Conservation (phyloP, 495 filamentous ascomycete genomes). For the Penicillium angulare region DNA sequence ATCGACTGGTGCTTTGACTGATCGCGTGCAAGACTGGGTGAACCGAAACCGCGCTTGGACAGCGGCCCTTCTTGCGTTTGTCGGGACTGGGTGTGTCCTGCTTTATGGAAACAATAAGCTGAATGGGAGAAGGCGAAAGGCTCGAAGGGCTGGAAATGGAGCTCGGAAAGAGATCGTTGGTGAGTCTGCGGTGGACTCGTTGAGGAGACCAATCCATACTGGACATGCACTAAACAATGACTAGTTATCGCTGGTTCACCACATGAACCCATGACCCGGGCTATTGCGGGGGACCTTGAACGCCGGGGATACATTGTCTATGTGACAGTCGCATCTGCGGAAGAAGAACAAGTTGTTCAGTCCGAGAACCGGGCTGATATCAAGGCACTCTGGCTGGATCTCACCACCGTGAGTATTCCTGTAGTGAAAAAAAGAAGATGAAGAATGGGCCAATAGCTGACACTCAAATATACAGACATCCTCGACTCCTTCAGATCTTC, state of each 20-base stretch:
- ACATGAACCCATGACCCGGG: constrained; percentile 73
- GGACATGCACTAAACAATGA: constrained; percentile 41
- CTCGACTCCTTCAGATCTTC: constrained; percentile 54
- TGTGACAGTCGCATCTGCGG: constrained; percentile 71
- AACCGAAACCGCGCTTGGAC: constrained; percentile 65
- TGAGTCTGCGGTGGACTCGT: constrained; percentile 11
- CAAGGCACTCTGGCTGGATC: constrained; percentile 75
- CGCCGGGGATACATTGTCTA: constrained; percentile 92
- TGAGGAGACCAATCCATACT: constrained; percentile 10
- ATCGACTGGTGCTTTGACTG: constrained; percentile 34
- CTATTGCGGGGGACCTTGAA: constrained; percentile 81
- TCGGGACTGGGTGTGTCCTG: constrained; percentile 66
- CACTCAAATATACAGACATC: constrained; percentile 14
- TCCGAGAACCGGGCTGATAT: constrained; percentile 76
- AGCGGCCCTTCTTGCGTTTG: constrained; percentile 62
- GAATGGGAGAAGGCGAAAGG: constrained; percentile 66
- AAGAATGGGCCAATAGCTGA: constrained; percentile 37
- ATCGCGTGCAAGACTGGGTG: constrained; percentile 60
- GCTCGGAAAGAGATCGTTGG: constrained; percentile 82
- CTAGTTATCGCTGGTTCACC: constrained; percentile 83
- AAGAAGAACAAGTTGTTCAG: constrained; percentile 80
- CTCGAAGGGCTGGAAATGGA: constrained; percentile 76
- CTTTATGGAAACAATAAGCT: constrained; percentile 60
- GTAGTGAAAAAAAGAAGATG: too few relatives aligned
- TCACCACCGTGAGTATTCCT: constrained; percentile 49